Percentiles rank a stretch among this genome's conserved stretches.
These are phyloP conservation scores for Colletotrichum incanum DNA, from an alignment of 2,329 filamentous ascomycete genomes.

Conservation along the genomic window DNA sequence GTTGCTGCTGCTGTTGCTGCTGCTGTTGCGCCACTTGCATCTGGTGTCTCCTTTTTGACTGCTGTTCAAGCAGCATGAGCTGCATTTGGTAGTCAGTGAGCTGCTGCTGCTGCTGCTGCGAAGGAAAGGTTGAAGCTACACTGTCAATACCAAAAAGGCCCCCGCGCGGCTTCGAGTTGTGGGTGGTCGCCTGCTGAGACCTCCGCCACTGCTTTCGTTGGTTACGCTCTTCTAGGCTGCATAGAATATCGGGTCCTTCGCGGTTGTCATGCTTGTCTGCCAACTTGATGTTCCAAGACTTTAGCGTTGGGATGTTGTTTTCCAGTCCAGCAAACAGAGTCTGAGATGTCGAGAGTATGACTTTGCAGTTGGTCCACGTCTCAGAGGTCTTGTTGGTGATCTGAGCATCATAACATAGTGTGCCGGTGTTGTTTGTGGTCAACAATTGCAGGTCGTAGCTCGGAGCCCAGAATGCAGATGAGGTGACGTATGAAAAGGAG, in stretches of 20 bases:
- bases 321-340: conserved; percentile 70
- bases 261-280: conserved; percentile 48
- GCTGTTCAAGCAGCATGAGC: conserved; percentile 18
- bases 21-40: neutral
- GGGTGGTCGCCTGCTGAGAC: conserved; percentile 46
- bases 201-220: conserved; percentile 53
- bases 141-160: conserved; percentile 27
- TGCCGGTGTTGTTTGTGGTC: conserved; percentile 66
- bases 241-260: conserved; percentile 49
- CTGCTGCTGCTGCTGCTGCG: no score
- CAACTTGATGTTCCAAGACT: conserved; percentile 71
- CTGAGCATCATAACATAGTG: conserved; percentile 74
- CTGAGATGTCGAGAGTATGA: conserved; percentile 76
- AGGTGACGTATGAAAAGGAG: conserved; percentile 72
- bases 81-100: no score
- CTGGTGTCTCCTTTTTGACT: neutral
- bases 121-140: no score
- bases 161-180: conserved; percentile 48
- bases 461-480: conserved; percentile 71
- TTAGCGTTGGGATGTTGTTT: conserved; percentile 68
- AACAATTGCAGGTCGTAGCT: conserved; percentile 75
- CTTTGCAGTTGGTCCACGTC: conserved; percentile 73
- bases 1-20: neutral
- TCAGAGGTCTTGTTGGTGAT: conserved; percentile 76
- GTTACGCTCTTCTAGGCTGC: conserved; percentile 57